Base-by-base conservation (phyloP, 371 early-diverging fungal species). In the Umbelopsis sp. region DNA sequence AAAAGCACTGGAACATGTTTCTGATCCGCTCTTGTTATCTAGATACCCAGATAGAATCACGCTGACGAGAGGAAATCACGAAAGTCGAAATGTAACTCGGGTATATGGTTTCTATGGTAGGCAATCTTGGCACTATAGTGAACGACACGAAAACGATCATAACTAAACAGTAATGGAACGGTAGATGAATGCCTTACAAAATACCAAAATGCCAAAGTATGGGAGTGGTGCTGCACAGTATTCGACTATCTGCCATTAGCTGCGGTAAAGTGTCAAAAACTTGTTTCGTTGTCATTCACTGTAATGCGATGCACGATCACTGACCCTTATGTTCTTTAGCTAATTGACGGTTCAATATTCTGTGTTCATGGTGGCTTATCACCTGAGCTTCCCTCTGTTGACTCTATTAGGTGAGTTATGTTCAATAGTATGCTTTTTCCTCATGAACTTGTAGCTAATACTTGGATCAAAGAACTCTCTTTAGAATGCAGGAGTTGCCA, bases 101-200 rank as follows among this genome's bases (percentile, higher is more conserved):
- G 99, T 99, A 24, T 99, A 99, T 81, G 99, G 99, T n/a, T 99
- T 99, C 80, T 99, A 97, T 84, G 98, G 89, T 81, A 80, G 74
- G 52, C 20, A 53, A 22, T 35, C 48, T 52, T 24, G 29, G 18
- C 35, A 3, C 25, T 51, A 25, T 44, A 35, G 57, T 18, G 41
- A 41, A 37, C 32, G 12, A 4, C 29, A 16, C 5, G 1, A 35
- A 18, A 14, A 35, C 9, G 18, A 14, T 12, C n/a, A 5, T 35
- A 32, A 10, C 29, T 35, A 57, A 29, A 57, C 16, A 35, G 35
- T 10, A 18, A 35, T 16, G 12, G 35, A 18, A 25, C 16, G 1
- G 3, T 62, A 82, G 83, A 83, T 65, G 83, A 83, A 65, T 83
- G 99, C 80, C 92, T 94, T 67, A 90, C 92, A 71, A 99, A 99